Evolutionary conservation across 108 stramenopile genomes (phyloP).

Genomic region (Nitzschia sp.): DNA sequence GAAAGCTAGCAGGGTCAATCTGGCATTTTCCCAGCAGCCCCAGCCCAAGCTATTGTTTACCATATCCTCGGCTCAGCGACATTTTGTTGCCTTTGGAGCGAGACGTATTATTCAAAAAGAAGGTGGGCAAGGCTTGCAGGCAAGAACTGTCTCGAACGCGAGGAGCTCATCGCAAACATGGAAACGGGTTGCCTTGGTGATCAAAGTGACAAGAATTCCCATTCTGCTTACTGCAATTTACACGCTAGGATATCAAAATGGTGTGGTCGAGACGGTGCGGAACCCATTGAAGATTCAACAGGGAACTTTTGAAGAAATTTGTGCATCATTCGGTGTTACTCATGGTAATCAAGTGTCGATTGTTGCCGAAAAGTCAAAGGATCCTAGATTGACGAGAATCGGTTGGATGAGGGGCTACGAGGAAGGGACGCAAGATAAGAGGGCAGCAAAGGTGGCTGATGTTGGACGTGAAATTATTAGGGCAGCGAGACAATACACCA

Average conservation of each 20-base stretch:
- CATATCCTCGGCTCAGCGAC: background rate
- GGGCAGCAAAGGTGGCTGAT: conserved; percentile 25
- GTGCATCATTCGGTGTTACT: conserved; percentile 20
- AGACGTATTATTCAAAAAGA: conserved; percentile 3
- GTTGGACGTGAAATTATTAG: conserved; percentile 43
- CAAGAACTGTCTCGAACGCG: conserved; percentile 5
- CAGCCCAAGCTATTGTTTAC: no score
- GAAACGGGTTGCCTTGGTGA: conserved; percentile 20
- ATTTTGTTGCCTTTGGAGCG: background rate
- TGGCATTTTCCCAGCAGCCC: no score
- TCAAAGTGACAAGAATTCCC: conserved; percentile 59
- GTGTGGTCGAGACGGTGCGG: conserved; percentile 44
- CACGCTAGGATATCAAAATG: conserved; percentile 75
- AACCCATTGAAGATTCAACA: conserved; percentile 43
- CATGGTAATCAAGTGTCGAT: conserved; percentile 26
- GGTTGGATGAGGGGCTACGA: conserved; percentile 10
- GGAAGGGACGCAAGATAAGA: background rate
- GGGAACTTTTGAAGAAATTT: conserved; percentile 28
- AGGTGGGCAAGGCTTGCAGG: conserved; percentile 15
- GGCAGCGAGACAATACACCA: conserved; percentile 32
- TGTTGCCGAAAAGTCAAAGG: conserved; percentile 17
- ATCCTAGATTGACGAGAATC: conserved; percentile 12
- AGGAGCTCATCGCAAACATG: conserved; percentile 14
- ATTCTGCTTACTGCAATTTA: conserved; percentile 65
- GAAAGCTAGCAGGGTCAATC: no score